Percentiles rank a stretch among this genome's conserved stretches.
phyloP scores from a whole-genome alignment of 176 grass and related monocot genomes.

The Stipa capillata region DNA sequence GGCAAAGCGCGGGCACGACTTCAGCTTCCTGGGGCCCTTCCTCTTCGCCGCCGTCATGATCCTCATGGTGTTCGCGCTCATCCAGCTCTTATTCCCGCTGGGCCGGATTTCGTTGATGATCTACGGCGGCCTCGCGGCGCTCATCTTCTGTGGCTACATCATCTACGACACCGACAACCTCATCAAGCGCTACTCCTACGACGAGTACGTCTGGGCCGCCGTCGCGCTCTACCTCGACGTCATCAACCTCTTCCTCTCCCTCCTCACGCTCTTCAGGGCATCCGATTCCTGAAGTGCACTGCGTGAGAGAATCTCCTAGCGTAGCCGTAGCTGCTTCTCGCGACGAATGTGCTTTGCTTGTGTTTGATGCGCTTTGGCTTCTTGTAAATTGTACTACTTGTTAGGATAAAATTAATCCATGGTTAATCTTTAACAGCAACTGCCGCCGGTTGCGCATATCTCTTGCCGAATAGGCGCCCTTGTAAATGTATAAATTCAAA shows the following conservation, averaged over 20 bases:
- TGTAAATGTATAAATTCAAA: no score
- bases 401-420: no score
- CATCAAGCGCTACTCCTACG: conserved; percentile 87
- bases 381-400: no score
- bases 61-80: conserved; percentile 74
- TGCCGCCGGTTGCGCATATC: no score
- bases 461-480: no score
- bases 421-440: no score
- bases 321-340: neutral
- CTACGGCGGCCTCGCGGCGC: conserved; percentile 62
- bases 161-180: conserved; percentile 95
- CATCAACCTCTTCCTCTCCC: conserved; percentile 87
- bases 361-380: no score
- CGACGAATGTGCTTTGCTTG: neutral
- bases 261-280: conserved; percentile 78
- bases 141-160: conserved; percentile 90
- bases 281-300: conserved; percentile 33
- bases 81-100: conserved; percentile 79
- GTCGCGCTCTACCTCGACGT: conserved; percentile 86
- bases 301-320: no score
- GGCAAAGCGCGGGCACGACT: conserved; percentile 66
- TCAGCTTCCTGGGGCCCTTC: conserved; percentile 87
- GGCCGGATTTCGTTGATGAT: conserved; percentile 64
- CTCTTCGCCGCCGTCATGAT: conserved; percentile 71
- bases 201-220: conserved; percentile 95